These are phyloP conservation scores for Cylindrotheca closterium DNA, from an alignment of 108 stramenopile species.

Conservation along the genomic window DNA sequence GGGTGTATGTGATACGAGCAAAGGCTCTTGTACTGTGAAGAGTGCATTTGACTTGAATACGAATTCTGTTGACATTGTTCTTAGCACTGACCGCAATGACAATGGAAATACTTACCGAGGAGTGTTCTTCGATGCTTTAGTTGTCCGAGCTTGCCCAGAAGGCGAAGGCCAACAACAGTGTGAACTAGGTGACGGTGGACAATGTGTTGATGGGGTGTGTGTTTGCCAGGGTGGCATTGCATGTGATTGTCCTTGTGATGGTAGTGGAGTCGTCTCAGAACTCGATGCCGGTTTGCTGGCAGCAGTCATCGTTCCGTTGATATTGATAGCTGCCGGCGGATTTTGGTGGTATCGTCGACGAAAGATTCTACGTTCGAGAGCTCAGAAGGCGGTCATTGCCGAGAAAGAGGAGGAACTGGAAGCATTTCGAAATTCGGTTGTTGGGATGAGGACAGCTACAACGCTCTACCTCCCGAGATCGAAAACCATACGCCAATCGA, in stretches of 20 bases:
- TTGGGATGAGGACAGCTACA: conserved; percentile 13
- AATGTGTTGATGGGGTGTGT: conserved; percentile 6
- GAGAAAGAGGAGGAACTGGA: conserved; percentile 13
- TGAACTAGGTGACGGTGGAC: not conserved
- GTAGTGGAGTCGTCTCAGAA: not conserved
- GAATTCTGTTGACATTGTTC: not conserved
- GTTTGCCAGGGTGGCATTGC: conserved; percentile 4
- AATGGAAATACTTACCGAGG: not conserved
- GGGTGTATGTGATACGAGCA: not conserved
- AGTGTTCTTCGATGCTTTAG: conserved; percentile 4
- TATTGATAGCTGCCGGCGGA: not conserved
- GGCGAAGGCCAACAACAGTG: not conserved
- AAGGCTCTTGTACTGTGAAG: conserved; percentile 1
- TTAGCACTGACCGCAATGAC: conserved; percentile 8
- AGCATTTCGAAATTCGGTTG: conserved; percentile 15
- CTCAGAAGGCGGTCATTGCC: conserved; percentile 1
- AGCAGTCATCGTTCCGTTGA: not conserved
- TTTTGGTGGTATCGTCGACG: conserved; percentile 13
- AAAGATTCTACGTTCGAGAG: conserved; percentile 10
- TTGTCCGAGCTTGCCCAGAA: conserved; percentile 6
- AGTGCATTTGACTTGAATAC: not conserved
- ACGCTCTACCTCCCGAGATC: conserved; percentile 5
- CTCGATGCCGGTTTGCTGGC: not conserved
- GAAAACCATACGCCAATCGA: not conserved
- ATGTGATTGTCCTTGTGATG: conserved; percentile 8